A percentile compares a stretch with the other conserved stretches of the same genome.
phyloP scores from a whole-genome alignment of 345 rosid species.

The Mercurialis annua region DNA sequence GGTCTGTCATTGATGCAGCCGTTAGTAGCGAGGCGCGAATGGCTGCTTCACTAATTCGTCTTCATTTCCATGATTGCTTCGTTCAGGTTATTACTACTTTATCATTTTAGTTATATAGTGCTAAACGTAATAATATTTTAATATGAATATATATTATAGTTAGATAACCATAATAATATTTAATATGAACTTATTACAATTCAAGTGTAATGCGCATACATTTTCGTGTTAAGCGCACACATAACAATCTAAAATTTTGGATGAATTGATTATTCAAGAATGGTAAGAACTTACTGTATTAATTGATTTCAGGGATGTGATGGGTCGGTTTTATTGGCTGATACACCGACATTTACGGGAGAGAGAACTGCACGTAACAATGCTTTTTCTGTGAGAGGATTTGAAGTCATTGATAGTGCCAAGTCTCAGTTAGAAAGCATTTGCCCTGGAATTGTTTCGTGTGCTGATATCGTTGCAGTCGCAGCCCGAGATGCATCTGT shows the following conservation, averaged over 20 bases:
- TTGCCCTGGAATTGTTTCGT: conserved; percentile 28
- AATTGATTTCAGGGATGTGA: conserved; percentile 45
- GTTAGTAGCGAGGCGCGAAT: conserved; percentile 42
- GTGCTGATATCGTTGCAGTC: conserved; percentile 31
- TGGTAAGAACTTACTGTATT: no score
- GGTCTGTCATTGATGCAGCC: conserved; percentile 15
- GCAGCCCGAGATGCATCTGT: conserved; percentile 28
- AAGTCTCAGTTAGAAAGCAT: conserved; percentile 25
- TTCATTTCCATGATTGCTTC: conserved; percentile 18
- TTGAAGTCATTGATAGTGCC: conserved; percentile 25
- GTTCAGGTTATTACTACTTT: neutral
- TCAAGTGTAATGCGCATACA: no score
- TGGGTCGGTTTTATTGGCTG: conserved; percentile 29
- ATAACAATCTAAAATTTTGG: no score
- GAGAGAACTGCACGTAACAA: conserved; percentile 30
- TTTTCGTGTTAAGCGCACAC: no score
- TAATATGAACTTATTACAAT: no score
- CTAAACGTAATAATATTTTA: no score
- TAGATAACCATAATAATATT: no score
- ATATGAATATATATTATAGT: no score
- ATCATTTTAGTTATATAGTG: neutral
- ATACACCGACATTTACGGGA: conserved; percentile 18
- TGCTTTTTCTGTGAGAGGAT: conserved; percentile 29
- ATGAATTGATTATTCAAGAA: no score
- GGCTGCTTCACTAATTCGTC: conserved; percentile 19